These are phyloP conservation scores for Fistulina hepatica DNA, from an alignment of 1,284 basidiomycete genomes.

Conservation along the genomic window DNA sequence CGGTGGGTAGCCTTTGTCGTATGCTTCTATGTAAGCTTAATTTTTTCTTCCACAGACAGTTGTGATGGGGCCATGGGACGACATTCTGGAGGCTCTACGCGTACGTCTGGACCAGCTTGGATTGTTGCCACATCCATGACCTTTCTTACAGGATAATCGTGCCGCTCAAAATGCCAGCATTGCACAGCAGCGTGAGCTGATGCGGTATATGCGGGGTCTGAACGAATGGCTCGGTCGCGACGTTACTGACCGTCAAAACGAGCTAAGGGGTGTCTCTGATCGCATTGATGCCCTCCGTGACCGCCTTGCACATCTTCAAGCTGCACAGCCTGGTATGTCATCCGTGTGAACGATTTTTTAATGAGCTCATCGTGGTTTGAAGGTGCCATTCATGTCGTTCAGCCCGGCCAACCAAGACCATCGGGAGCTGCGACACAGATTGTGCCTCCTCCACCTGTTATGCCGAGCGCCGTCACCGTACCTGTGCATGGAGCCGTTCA, in stretches of 20 bases:
- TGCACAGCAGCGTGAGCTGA: conserved; percentile 66
- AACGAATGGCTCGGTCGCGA: conserved; percentile 69
- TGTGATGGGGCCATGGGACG: conserved; percentile 42
- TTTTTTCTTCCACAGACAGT: conserved; percentile 31
- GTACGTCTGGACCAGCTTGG: conserved; percentile 26
- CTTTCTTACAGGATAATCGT: conserved; percentile 51
- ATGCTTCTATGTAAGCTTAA: background rate
- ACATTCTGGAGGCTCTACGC: conserved; percentile 49
- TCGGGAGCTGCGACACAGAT: no score
- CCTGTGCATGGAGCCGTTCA: no score
- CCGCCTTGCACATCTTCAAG: conserved; percentile 35
- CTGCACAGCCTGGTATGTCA: no score
- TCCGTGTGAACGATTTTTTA: no score
- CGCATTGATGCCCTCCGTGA: conserved; percentile 50
- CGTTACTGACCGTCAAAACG: conserved; percentile 61
- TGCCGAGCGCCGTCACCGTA: no score
- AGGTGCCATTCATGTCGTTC: no score
- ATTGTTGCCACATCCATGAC: conserved; percentile 3
- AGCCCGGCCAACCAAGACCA: no score
- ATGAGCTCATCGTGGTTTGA: no score
- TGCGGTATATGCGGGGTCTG: conserved; percentile 60
- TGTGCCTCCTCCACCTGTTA: no score
- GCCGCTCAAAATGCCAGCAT: conserved; percentile 59
- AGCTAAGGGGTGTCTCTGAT: conserved; percentile 52
- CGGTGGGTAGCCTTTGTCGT: conserved; percentile 26